Evolutionary conservation across 2,329 filamentous ascomycete species (phyloP).

Genomic region (Colletotrichum sublineola): DNA sequence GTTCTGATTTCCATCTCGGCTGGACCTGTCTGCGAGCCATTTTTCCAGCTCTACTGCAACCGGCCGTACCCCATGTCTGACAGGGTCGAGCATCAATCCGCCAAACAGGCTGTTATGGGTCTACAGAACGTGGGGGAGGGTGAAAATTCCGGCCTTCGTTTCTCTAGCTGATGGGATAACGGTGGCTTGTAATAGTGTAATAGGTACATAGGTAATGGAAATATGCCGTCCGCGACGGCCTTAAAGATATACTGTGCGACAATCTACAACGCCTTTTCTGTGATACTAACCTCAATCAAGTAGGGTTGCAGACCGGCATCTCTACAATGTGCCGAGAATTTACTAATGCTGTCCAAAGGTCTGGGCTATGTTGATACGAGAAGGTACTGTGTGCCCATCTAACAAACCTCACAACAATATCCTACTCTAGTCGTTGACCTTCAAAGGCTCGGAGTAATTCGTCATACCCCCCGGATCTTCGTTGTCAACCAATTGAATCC

Average conservation of each 20-base stretch:
- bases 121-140: background rate
- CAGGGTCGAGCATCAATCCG: background rate
- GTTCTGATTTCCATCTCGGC: background rate
- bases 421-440: slow-evolving; percentile 13
- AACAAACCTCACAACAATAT: background rate
- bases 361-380: background rate
- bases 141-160: background rate
- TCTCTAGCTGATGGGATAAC: background rate
- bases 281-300: background rate
- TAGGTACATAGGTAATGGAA: background rate
- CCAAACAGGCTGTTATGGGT: background rate
- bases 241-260: background rate
- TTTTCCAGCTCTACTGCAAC: background rate
- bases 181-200: background rate
- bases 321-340: background rate
- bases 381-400: slow-evolving; percentile 7
- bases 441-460: slow-evolving; percentile 26
- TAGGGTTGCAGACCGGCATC: background rate
- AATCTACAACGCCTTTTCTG: background rate
- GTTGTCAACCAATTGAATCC: slow-evolving; percentile 56
- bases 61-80: background rate
- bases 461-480: slow-evolving; percentile 45
- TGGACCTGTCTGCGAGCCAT: background rate
- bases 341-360: background rate
- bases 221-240: background rate